Base-by-base conservation (phyloP, 148 eudicot genomes). In the Nepenthes gracilis region DNA sequence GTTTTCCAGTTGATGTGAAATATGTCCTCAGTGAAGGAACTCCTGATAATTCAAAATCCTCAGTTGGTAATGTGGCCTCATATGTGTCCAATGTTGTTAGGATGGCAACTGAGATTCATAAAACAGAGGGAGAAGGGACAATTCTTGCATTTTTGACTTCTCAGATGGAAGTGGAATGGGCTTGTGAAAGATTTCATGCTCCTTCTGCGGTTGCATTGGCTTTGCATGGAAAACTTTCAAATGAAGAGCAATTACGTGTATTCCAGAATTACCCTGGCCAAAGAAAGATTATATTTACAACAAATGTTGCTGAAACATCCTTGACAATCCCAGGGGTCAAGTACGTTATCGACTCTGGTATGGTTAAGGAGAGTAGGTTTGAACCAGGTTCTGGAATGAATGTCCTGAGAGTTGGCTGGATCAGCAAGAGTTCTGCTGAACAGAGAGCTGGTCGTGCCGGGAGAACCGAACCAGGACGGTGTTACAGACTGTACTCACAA, bases 371-470 rank as follows among this genome's bases (percentile, higher is more conserved):
- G 66, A 82, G 89, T 59, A 77, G 80, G 67, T 93, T 80, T 78
- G 96, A 88, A 68, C 80, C 99, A 60, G 78, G 71, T 54, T 77
- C 89, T 64, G 99, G 99, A 34, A 93, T 86, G 99, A 93, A 84
- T 68, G 78, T 84, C 55, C 78, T 93, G 60, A 93, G 77, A 67
- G 92, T 84, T 55, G 72, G 87, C 66, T 58, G 82, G 69, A 82
- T 83, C 62, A 93, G 99, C 75, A 83, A 84, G 83, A 84, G 99
- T 68, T 88, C 99, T 36, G 98, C 98, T 59, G 79, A 84, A 61
- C 96, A 88, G 70, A 78, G 96, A 63, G 89, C 92, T 73, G 99
- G 96, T 53, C 99, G 96, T 57, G 95, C 96, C 66, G 99, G 96
- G 73, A 86, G 96, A 76, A 93, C 96, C n/a, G 96, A 84, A 63